Base-by-base conservation (phyloP, 2,329 filamentous ascomycete species). In the Pestalotiopsis sp. region DNA sequence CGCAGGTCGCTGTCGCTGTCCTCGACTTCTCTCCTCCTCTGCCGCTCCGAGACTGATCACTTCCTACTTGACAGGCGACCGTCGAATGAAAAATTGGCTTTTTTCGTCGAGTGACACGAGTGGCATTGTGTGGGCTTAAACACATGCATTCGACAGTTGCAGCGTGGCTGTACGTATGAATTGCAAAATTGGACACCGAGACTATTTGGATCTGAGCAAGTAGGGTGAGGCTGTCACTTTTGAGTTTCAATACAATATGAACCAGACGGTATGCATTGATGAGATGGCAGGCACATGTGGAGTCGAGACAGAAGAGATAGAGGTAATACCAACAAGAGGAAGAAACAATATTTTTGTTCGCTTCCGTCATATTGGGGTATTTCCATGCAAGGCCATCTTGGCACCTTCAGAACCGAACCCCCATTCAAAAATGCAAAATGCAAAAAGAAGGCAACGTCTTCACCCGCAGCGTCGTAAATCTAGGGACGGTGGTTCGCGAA, bases 81-180 rank as follows among this genome's bases (percentile, higher is more conserved):
- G 20, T 25, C n/a, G 38, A 13, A 13, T 64, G 36, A 36, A 36
- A 36, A 9, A 52, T 52, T 52, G 45, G 45, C 6, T 52, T 52
- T 17, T n/a, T 3, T 9, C 7, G 5, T 52, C 45, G 45, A 11
- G 45, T 52, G 45, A 52, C 45, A 52, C 45, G n/a, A 52, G 45
- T 52, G 45, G 45, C 45, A 52, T 52, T 9, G 45, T 36, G n/a
- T 9, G 20, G 45, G 45, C 45, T 52, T 52, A n/a, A 52, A 52
- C 45, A 52, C n/a, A 52, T 52, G n/a, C 45, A 52, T 7, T 20
- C 61, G 49, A 49, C 39, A 49, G 31, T 25, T 45, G 20, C 39
- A 64, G 61, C 9, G 61, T 64, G 61, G 61, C 61, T 64, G 61
- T 64, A 64, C 61, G 39, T n/a, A 6, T 3, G 2, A 52, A 5